phyloP scores from a whole-genome alignment of 2,329 filamentous ascomycete species.

The Talaromyces sp. region DNA sequence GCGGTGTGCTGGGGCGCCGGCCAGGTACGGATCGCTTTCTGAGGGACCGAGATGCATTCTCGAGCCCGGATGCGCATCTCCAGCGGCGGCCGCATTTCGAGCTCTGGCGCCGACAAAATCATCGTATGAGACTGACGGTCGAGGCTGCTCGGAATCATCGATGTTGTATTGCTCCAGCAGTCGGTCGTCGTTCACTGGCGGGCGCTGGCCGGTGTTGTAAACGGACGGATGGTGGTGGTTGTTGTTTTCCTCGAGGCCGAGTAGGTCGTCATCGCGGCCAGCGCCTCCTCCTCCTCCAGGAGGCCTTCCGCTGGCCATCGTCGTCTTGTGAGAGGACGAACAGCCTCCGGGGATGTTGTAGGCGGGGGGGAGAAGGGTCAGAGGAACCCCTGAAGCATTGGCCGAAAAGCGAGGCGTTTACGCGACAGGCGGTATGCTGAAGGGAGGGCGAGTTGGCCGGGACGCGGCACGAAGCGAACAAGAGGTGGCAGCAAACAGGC shows the following conservation, averaged over 20 bases:
- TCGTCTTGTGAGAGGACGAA: slow-evolving; percentile 28
- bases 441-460: not conserved
- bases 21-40: slow-evolving; percentile 34
- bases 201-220: slow-evolving; percentile 72
- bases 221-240: slow-evolving; percentile 20
- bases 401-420: not conserved
- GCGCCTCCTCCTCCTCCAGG: slow-evolving; percentile 43
- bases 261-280: slow-evolving; percentile 41
- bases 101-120: slow-evolving; percentile 78
- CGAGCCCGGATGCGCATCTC: slow-evolving; percentile 31
- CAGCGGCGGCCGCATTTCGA: slow-evolving; percentile 44
- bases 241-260: slow-evolving; percentile 36
- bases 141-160: slow-evolving; percentile 59
- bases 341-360: slow-evolving; percentile 23
- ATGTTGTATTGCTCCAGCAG: slow-evolving; percentile 71
- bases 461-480: not conserved
- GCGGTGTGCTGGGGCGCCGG: slow-evolving; percentile 31
- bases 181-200: slow-evolving; percentile 76
- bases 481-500: not conserved
- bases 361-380: slow-evolving; percentile 14
- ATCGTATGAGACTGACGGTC: slow-evolving; percentile 90
- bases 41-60: slow-evolving; percentile 27
- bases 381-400: slow-evolving; percentile 36
- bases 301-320: slow-evolving; percentile 51
- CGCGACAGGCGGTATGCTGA: not conserved